Evolutionary conservation across 2,329 filamentous ascomycete species (phyloP), one percentile per base, ranked within the genome.

Genomic region (Hymenoscyphus scutula): DNA sequence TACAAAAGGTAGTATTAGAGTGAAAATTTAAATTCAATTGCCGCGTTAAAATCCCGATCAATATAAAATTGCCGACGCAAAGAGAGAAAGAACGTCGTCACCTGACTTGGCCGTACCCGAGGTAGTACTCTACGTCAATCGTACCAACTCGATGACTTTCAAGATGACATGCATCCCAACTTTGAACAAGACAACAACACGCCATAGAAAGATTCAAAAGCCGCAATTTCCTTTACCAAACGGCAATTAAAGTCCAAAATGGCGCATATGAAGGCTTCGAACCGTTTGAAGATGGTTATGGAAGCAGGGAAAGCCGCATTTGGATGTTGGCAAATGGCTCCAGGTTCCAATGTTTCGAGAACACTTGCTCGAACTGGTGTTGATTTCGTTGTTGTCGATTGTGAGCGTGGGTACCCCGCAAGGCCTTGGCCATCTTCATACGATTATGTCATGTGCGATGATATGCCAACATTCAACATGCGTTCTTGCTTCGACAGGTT

Each of bases 351-450:
- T 65, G 76, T 87, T 13, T 84, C 85, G 5, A 79, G 85, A 59
- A 74, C 81, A 19, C 76, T 91, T 56, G 86, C 88, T 1, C 78
- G 84, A 60, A 82, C 81, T 2, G 87, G 86, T 0, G 80, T 87
- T 1, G 87, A 90, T 71, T 89, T 87, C 81, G 83, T 91, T 10
- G 78, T 89, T 73, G 83, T 84, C 29, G 83, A 84, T 70, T 83
- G 82, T 69, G 82, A 83, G 64, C 60, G 56, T 62, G 41, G 29
- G 58, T 32, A 8, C 38, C 32, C 17, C 25, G 10, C 19, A 32
- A 23, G 5, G 3, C 30, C n/a, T n/a, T n/a, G n/a, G n/a, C n/a
- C n/a, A n/a, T n/a, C 37, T 25, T 38, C 55, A 23, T 57, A 27
- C 27, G 30, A 38, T 38, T 7, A 15, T 29, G 25, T 54, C 34